Evolutionary conservation across 2,329 filamentous ascomycete genomes (phyloP), one percentile per base, ranked within the genome.

Genomic region (Huntiella bhutanensis): DNA sequence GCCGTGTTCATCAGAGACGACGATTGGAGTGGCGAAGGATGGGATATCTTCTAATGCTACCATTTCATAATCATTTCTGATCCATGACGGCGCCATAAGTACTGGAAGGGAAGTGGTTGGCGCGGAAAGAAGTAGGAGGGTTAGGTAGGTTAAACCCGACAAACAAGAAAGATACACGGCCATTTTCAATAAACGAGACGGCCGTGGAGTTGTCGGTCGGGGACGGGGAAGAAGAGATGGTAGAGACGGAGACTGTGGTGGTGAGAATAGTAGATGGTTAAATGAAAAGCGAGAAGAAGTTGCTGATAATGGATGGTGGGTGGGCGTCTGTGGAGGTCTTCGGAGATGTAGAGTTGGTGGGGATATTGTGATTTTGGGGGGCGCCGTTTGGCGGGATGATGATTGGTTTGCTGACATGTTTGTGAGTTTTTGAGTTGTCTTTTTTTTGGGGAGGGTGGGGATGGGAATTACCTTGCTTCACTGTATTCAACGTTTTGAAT

Each of bases 241-340:
- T 43, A 86, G 70, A 52, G 74, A 73, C 2, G 80, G 81, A 2
- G 78, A 88, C 3, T 80, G 78, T 19, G 80, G 82, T 1, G 69
- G 69, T 19, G 73, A 77, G 59, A 75, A 77, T 53, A 78, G 64
- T 35, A 82, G 68, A 52, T 82, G 74, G 55, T 77, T 77, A 60
- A 80, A 77, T 59, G 64, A 74, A 60, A 78, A 78, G 41, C 73
- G 65, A 13, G 75, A 75, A 33, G 69, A 78, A 19, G 68, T 78
- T 43, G 73, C 73, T 17, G 73, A 78, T 7, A 72, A 55, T 5
- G 71, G 69, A 59, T 64, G 56, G 60, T 59, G 69, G 53, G 77
- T 72, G 51, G 66, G 69, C 57, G 73, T 79, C 3, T 73, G 73
- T n/a, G 66, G 65, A 32, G 70, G 67, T 52, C 71, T 64, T 41